Base-by-base conservation (phyloP, 73 alveolate species). In the Paramecium sexaurelia region DNA sequence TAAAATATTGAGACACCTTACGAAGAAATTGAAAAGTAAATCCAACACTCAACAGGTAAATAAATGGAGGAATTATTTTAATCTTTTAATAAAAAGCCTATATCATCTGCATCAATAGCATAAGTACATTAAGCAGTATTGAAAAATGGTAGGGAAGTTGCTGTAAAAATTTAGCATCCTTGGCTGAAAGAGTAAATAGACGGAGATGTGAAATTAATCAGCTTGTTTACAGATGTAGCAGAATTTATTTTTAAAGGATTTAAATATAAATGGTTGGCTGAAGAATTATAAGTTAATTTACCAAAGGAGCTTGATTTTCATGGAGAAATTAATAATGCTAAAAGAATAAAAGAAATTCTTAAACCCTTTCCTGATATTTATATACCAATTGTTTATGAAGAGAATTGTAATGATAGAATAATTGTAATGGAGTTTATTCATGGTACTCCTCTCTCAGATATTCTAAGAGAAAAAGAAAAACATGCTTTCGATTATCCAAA, bases 211-310 rank as follows among this genome's bases (percentile, higher is more conserved):
- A 69, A 94, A 71, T 56, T 93, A 11, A 69, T 95, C 15, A 32
- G 82, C 19, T 27, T 95, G 22, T 95, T 93, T 40, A 94, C 89
- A 55, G 96, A 91, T 36, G 67, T 93, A 6, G 98, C 95, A 19
- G 90, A 45, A 56, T 41, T 40, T 75, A 41, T 95, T 5, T 95
- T 95, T 73, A 95, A 95, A 7, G 98, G 94, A 39, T 95, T 95
- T 61, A 85, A 93, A 73, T 95, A 93, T 84, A 92, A 92, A 71
- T 95, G 98, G 98, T 85, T 95, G 56, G 93, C 96, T 26, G 94
- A 93, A 11, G 98, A 95, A 33, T 61, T 89, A 40, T 32, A 88
- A 84, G 75, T 51, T 2, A 93, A 93, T 78, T 83, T 95, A 26
- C 98, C 98, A 33, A 61, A 73, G 27, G 98, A 95, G 40, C 86